These are phyloP conservation scores for Chlorella sorokiniana DNA, from an alignment of 139 green algal genomes.

Conservation along the genomic window DNA sequence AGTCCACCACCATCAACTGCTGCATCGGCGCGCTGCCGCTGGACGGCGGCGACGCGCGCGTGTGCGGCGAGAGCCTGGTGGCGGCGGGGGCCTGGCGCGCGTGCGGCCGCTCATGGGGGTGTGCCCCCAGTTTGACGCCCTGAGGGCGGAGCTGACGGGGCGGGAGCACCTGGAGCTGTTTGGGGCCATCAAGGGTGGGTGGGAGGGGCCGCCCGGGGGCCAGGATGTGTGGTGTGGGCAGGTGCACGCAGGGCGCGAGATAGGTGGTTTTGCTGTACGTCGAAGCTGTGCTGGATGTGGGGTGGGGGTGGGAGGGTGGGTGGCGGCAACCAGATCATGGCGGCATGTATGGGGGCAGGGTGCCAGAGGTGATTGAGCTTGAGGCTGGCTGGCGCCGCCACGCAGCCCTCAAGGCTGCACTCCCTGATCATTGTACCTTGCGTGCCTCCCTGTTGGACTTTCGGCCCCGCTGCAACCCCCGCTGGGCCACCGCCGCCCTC, in stretches of 20 bases:
- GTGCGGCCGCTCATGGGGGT: slow-evolving; percentile 81
- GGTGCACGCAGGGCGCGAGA: background rate
- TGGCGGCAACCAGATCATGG: too few relatives aligned
- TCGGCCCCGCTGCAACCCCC: too few relatives aligned
- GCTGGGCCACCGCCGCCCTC: too few relatives aligned
- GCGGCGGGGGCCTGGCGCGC: slow-evolving; percentile 63
- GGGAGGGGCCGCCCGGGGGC: background rate
- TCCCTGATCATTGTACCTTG: too few relatives aligned
- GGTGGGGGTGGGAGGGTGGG: too few relatives aligned
- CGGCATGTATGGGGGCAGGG: too few relatives aligned
- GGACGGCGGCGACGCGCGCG: slow-evolving; percentile 66
- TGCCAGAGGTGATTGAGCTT: too few relatives aligned
- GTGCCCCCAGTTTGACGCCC: slow-evolving; percentile 96
- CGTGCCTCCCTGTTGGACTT: too few relatives aligned
- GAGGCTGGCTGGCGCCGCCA: too few relatives aligned
- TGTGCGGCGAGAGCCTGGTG: slow-evolving; percentile 75
- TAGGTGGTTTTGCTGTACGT: background rate
- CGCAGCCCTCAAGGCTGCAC: too few relatives aligned
- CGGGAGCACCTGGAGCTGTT: slow-evolving; percentile 95
- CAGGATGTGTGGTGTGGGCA: background rate
- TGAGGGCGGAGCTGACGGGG: slow-evolving; percentile 90
- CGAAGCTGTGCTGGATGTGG: too few relatives aligned
- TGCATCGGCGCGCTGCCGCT: slow-evolving; percentile 56
- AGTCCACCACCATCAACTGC: slow-evolving; percentile 69
- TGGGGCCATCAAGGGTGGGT: slow-evolving; percentile 82